These are phyloP conservation scores for Thymus mandschuricus DNA, from an alignment of 257 asterid genomes.

Conservation along the genomic window DNA sequence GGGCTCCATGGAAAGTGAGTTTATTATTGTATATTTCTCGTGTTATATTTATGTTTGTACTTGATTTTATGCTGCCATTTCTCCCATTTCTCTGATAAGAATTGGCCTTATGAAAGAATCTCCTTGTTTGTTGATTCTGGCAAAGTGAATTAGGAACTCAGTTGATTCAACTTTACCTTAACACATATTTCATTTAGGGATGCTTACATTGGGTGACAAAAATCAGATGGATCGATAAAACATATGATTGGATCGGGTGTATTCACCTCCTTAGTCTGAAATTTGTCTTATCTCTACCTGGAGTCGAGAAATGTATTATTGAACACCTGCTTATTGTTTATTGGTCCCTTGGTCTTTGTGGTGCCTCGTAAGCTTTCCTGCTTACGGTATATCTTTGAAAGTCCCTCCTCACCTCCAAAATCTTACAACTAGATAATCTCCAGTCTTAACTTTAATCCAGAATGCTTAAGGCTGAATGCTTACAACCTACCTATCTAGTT, in stretches of 20 bases:
- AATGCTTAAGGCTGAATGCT: background rate
- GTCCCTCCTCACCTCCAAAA: background rate
- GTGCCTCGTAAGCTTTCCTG: too few relatives aligned
- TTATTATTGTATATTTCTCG: background rate
- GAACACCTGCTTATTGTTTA: too few relatives aligned
- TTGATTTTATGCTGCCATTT: background rate
- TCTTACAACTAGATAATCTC: background rate
- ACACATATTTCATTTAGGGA: background rate
- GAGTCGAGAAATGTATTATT: background rate
- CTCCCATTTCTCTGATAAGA: background rate
- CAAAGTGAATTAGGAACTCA: background rate
- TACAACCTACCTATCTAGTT: background rate
- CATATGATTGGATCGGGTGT: too few relatives aligned
- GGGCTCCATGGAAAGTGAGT: slow-evolving; percentile 66
- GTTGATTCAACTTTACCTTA: background rate
- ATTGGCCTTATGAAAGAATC: background rate
- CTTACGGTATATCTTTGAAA: background rate
- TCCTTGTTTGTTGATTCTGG: slow-evolving; percentile 1
- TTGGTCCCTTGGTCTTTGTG: background rate
- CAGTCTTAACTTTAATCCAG: background rate
- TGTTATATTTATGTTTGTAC: background rate
- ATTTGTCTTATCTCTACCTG: background rate
- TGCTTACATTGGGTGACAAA: too few relatives aligned
- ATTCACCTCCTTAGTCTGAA: too few relatives aligned
- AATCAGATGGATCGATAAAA: too few relatives aligned